phyloP scores from a whole-genome alignment of 345 rosid genomes.

The Populus ilicifolia region DNA sequence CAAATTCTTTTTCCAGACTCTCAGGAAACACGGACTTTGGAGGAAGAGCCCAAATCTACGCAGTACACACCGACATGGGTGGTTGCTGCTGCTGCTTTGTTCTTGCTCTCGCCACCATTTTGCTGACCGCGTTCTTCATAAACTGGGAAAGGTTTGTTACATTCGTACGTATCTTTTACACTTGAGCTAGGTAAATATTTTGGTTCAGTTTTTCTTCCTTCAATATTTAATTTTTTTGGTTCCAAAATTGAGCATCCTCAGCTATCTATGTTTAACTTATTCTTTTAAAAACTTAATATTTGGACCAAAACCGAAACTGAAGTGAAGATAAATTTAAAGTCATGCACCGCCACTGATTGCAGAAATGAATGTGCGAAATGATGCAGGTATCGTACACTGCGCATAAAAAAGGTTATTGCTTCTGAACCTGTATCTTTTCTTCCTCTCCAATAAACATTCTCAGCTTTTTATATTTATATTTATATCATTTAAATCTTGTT shows the following conservation, averaged over 20 bases:
- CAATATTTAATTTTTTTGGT: neutral
- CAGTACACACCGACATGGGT: slow-evolving; percentile 83
- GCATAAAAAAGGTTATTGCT: neutral
- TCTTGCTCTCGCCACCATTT: slow-evolving; percentile 60
- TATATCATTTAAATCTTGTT: neutral
- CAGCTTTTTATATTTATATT: neutral
- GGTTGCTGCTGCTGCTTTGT: slow-evolving; percentile 63
- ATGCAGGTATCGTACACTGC: neutral
- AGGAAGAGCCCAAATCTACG: slow-evolving; percentile 32
- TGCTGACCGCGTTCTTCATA: slow-evolving; percentile 72
- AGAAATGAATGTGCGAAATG: neutral
- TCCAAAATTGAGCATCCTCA: neutral
- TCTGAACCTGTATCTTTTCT: neutral
- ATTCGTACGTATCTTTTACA: neutral
- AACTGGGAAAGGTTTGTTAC: slow-evolving; percentile 61
- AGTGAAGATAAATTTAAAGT: neutral
- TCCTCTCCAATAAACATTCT: neutral
- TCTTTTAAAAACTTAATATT: neutral
- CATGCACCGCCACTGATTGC: neutral
- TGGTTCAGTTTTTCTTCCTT: neutral
- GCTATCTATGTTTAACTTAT: neutral
- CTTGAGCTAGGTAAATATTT: neutral
- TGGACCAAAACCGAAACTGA: neutral
- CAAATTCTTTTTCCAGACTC: neutral
- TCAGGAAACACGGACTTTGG: neutral